Evolutionary conservation across 2,329 filamentous ascomycete genomes (phyloP).

Genomic region (Ustulina deusta): DNA sequence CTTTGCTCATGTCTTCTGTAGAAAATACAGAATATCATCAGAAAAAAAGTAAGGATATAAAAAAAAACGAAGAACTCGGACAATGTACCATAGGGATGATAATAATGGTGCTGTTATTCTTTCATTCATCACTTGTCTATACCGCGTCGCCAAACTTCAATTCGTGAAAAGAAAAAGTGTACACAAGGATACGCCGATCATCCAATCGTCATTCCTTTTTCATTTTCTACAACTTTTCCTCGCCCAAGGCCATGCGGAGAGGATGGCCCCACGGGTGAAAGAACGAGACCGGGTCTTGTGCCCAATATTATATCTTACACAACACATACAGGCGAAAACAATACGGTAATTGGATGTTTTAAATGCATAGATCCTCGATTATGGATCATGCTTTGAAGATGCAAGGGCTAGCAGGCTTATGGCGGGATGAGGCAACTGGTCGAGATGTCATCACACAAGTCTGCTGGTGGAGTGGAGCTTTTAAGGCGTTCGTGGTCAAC

Average conservation of each 20-base stretch:
- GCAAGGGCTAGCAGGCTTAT: conserved; percentile 14
- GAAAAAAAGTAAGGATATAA: neutral
- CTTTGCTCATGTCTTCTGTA: neutral
- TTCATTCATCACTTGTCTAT: conserved; percentile 46
- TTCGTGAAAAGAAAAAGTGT: conserved; percentile 37
- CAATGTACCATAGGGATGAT: neutral
- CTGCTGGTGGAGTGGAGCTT: conserved; percentile 37
- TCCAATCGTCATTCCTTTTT: conserved; percentile 36
- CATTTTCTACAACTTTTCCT: conserved; percentile 31
- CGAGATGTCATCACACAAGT: conserved; percentile 24
- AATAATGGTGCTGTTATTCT: conserved; percentile 31
- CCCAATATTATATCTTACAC: conserved; percentile 49
- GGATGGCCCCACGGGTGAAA: conserved; percentile 19
- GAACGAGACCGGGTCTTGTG: conserved; percentile 32
- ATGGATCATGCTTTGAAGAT: conserved; percentile 29
- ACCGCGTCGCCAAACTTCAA: conserved; percentile 42
- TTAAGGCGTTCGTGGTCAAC: conserved; percentile 32
- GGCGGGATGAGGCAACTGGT: conserved; percentile 8
- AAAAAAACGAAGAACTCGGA: neutral
- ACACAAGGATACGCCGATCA: conserved; percentile 32
- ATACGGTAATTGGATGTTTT: conserved; percentile 17
- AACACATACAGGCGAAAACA: conserved; percentile 41
- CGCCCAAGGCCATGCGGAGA: conserved; percentile 18
- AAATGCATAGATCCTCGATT: conserved; percentile 19
- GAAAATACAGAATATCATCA: neutral